Percentiles rank a stretch among this genome's conserved stretches.
These are phyloP conservation scores for Neophaeococcomyces mojaviensis DNA, from an alignment of 2,329 filamentous ascomycete species.

Conservation along the genomic window DNA sequence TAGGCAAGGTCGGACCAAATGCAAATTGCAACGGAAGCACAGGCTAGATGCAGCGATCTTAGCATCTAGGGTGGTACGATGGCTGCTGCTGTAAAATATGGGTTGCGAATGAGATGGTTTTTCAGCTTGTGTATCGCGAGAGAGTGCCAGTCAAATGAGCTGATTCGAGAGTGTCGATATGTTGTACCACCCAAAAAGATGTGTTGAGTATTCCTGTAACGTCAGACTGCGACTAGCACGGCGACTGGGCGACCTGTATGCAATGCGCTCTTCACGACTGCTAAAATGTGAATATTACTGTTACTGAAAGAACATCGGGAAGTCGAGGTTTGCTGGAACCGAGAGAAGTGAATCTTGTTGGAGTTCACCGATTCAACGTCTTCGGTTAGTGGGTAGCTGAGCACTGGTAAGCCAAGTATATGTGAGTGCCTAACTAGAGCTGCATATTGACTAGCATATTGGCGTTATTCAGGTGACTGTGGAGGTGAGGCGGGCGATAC, in stretches of 20 bases:
- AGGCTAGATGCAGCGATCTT: background rate
- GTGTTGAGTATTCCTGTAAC: background rate
- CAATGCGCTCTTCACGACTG: too few relatives aligned
- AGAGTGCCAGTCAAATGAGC: background rate
- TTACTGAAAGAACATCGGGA: too few relatives aligned
- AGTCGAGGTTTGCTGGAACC: too few relatives aligned
- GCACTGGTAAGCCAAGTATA: background rate
- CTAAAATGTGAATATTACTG: too few relatives aligned
- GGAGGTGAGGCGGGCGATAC: background rate
- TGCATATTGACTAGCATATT: background rate
- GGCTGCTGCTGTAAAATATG: background rate
- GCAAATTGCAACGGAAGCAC: conserved; percentile 7
- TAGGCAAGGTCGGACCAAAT: background rate
- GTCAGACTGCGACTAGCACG: too few relatives aligned
- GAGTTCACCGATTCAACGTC: too few relatives aligned
- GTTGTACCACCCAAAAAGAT: conserved; percentile 1
- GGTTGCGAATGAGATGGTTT: background rate
- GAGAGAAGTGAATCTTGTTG: too few relatives aligned
- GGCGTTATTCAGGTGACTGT: background rate
- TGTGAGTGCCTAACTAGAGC: background rate
- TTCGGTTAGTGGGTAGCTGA: too few relatives aligned
- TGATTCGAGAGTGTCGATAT: conserved; percentile 1
- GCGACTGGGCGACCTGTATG: too few relatives aligned
- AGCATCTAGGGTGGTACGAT: conserved; percentile 8
- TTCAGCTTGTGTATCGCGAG: background rate